Evolutionary conservation across 2,329 filamentous ascomycete species (phyloP).

Genomic region (Apiospora rasikravindrae): DNA sequence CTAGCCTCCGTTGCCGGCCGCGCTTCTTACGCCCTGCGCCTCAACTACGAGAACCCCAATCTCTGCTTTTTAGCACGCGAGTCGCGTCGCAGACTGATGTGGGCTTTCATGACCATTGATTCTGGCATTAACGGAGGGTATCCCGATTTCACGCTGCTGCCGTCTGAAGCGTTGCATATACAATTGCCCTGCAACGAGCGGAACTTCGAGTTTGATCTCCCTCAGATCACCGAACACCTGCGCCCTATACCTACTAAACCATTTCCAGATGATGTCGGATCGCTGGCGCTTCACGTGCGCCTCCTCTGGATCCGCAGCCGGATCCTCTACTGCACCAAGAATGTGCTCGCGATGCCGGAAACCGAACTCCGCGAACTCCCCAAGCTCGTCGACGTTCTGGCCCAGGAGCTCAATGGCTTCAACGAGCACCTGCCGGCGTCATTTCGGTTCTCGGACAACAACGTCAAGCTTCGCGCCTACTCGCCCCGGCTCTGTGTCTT

Average conservation of each 20-base stretch:
- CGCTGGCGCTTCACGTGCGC: conserved; percentile 60
- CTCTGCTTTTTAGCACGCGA: conserved; percentile 51
- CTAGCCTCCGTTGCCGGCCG: conserved; percentile 51
- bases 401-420: conserved; percentile 53
- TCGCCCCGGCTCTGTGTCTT: conserved; percentile 60
- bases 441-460: conserved; percentile 63
- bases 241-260: conserved; percentile 49
- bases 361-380: conserved; percentile 52
- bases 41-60: conserved; percentile 54
- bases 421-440: conserved; percentile 58
- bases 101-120: conserved; percentile 52
- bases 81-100: conserved; percentile 51
- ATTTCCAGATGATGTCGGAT: conserved; percentile 59
- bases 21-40: conserved; percentile 53
- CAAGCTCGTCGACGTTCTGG: conserved; percentile 53
- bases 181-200: conserved; percentile 51
- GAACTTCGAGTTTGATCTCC: conserved; percentile 57
- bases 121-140: conserved; percentile 49
- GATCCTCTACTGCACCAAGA: conserved; percentile 59
- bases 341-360: conserved; percentile 47
- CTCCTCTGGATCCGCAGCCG: conserved; percentile 60
- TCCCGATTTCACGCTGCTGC: conserved; percentile 47
- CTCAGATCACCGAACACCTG: conserved; percentile 56
- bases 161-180: conserved; percentile 43
- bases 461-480: conserved; percentile 60